phyloP scores from a whole-genome alignment of 495 filamentous ascomycete genomes.

The Terfezia boudieri region DNA sequence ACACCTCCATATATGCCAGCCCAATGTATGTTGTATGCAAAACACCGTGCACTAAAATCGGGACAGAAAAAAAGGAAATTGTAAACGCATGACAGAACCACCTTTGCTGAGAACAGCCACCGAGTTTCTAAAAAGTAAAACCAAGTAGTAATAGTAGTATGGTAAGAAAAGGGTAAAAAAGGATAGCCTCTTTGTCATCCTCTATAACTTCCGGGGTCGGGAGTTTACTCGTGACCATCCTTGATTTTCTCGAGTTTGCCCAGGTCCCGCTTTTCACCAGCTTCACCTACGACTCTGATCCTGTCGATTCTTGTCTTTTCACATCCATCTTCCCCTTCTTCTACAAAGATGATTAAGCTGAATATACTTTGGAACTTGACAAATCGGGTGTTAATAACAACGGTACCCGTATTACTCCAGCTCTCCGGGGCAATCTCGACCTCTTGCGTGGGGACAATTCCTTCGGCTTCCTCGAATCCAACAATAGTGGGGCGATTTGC shows the following conservation, averaged over 20 bases:
- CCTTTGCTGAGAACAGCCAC: no score
- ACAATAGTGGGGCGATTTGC: constrained; percentile 69
- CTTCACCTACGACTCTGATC: constrained; percentile 67
- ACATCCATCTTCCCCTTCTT: constrained; percentile 53
- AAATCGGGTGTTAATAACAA: constrained; percentile 60
- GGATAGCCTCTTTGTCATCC: no score
- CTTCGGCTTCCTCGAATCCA: constrained; percentile 88
- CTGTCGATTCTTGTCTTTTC: constrained; percentile 78
- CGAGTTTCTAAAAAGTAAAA: no score
- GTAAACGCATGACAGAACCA: no score
- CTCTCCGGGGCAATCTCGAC: constrained; percentile 49
- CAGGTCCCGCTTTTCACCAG: constrained; percentile 77
- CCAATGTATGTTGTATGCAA: no score
- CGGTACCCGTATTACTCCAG: constrained; percentile 78
- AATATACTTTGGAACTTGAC: constrained; percentile 93
- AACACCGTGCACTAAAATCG: no score
- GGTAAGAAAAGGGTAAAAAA: no score
- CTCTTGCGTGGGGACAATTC: constrained; percentile 52
- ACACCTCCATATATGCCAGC: no score
- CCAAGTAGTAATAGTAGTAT: no score
- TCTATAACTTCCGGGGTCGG: no score
- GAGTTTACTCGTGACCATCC: constrained; percentile 21
- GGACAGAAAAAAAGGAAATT: no score
- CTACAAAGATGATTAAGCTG: constrained; percentile 65
- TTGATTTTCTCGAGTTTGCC: constrained; percentile 92